phyloP scores from a whole-genome alignment of 2,329 filamentous ascomycete genomes.

The Hypoxylon sp. region DNA sequence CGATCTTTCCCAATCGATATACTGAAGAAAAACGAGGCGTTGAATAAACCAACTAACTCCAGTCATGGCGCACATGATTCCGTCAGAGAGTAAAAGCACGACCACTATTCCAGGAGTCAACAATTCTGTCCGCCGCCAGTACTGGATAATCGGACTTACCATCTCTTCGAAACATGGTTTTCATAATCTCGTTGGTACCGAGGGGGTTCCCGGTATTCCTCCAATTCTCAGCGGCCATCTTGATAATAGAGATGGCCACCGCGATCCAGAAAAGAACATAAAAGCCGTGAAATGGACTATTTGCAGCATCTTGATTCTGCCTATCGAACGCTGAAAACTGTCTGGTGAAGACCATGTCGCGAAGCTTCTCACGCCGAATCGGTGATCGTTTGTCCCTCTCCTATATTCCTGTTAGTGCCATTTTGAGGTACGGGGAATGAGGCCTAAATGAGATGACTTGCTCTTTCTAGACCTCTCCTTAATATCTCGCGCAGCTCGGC shows the following conservation, averaged over 20 bases:
- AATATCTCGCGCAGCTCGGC: conserved; percentile 60
- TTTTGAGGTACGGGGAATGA: not conserved
- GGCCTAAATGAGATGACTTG: conserved; percentile 19
- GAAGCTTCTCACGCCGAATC: conserved; percentile 56
- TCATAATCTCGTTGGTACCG: conserved; percentile 80
- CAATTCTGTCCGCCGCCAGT: not conserved
- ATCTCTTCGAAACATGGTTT: conserved; percentile 73
- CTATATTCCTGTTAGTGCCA: conserved; percentile 29
- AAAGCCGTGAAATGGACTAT: conserved; percentile 83
- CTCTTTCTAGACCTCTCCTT: conserved; percentile 53
- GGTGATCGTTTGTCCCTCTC: conserved; percentile 44
- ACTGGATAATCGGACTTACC: conserved; percentile 52
- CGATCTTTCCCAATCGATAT: conserved; percentile 74
- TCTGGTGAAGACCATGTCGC: conserved; percentile 77
- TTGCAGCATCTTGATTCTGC: conserved; percentile 74
- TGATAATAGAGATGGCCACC: conserved; percentile 75
- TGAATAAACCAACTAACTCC: conserved; percentile 77
- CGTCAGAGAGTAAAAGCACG: conserved; percentile 74
- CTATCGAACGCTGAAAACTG: conserved; percentile 83
- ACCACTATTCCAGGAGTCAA: conserved; percentile 57
- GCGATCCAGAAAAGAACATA: conserved; percentile 85
- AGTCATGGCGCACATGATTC: conserved; percentile 76
- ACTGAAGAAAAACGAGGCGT: conserved; percentile 69
- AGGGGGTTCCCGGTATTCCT: conserved; percentile 76
- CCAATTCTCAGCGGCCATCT: conserved; percentile 79